Conservation (phyloP, 1,284 basidiomycete genomes). For the Filobasidium uniguttulatum region DNA sequence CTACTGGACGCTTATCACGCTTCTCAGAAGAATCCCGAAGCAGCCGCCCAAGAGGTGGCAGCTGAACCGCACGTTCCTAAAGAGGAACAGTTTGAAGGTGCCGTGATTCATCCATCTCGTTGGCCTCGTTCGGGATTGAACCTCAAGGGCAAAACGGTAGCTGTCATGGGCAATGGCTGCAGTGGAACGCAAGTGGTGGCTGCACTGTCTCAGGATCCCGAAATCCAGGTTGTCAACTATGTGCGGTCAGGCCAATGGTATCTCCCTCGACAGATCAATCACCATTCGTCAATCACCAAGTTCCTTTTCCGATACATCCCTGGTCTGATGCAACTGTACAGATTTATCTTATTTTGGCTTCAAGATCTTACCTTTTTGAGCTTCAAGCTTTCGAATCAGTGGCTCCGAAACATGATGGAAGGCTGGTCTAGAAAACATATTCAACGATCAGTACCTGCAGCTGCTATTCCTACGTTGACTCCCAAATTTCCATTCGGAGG, state of each 20-base stretch:
- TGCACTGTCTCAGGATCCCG: too few relatives aligned
- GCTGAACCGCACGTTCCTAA: neutral
- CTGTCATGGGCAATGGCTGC: slow-evolving; percentile 21
- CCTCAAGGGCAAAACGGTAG: slow-evolving; percentile 17
- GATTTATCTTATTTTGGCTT: slow-evolving; percentile 6
- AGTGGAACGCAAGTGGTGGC: too few relatives aligned
- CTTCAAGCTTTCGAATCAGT: slow-evolving; percentile 9
- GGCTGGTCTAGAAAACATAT: slow-evolving; percentile 10
- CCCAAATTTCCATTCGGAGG: slow-evolving; percentile 21
- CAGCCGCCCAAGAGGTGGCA: neutral
- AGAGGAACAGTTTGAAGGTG: slow-evolving; percentile 16
- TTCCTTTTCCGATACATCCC: neutral
- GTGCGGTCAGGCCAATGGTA: too few relatives aligned
- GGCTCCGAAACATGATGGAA: slow-evolving; percentile 13
- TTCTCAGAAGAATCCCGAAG: neutral
- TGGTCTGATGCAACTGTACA: slow-evolving; percentile 5
- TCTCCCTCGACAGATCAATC: too few relatives aligned
- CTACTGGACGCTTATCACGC: too few relatives aligned
- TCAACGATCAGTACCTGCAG: slow-evolving; percentile 14
- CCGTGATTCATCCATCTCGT: slow-evolving; percentile 13
- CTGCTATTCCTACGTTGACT: slow-evolving; percentile 12
- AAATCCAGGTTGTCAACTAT: too few relatives aligned
- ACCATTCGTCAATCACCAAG: slow-evolving; percentile 1
- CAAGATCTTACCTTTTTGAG: slow-evolving; percentile 6
- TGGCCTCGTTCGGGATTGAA: slow-evolving; percentile 11